Evolutionary conservation across 164 flowering plant species (phyloP).

Genomic region (Santalum album): DNA sequence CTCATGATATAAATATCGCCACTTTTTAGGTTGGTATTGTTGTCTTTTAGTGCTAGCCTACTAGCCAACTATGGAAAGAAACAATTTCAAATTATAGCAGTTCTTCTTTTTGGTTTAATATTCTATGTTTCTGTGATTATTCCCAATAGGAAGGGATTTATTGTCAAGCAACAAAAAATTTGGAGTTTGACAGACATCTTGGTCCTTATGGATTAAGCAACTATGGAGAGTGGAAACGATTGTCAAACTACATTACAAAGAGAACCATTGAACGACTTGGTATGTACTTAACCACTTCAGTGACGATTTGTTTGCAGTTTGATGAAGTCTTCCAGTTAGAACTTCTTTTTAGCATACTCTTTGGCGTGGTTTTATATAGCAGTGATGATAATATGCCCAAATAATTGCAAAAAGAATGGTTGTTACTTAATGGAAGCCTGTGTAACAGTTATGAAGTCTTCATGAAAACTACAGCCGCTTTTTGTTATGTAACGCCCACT

Average conservation of each 20-base stretch:
- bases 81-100: no score
- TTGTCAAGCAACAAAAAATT: constrained; percentile 44
- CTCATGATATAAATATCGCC: no score
- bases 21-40: no score
- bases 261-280: constrained; percentile 57
- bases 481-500: no score
- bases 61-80: no score
- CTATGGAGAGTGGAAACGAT: constrained; percentile 62
- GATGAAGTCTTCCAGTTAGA: neutral
- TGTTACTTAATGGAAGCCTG: no score
- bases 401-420: no score
- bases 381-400: no score
- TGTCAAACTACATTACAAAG: constrained; percentile 63
- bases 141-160: constrained; percentile 56
- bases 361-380: no score
- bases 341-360: neutral
- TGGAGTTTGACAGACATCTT: constrained; percentile 79
- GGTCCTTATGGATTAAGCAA: constrained; percentile 68
- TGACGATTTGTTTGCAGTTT: neutral
- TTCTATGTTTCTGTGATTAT: neutral
- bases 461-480: no score
- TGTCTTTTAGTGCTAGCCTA: no score
- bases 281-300: constrained; percentile 15
- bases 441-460: no score
- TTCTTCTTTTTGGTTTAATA: neutral